A percentile compares a stretch with the other conserved stretches of the same genome.
phyloP scores from a whole-genome alignment of 2,329 filamentous ascomycete genomes.

The Microsporum canis region DNA sequence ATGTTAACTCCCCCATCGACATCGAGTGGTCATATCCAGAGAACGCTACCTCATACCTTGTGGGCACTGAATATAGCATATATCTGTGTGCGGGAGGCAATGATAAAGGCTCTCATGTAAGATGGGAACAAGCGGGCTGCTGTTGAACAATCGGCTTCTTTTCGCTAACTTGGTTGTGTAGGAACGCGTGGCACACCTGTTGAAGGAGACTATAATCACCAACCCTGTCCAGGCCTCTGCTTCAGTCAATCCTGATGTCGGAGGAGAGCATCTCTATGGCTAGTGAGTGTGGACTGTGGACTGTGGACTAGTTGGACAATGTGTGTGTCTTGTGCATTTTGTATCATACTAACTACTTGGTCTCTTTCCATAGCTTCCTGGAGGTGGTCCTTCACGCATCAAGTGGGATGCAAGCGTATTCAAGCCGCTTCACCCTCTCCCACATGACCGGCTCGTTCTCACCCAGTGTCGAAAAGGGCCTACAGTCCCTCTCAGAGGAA shows the following conservation, averaged over 20 bases:
- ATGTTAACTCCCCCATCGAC: constrained; percentile 41
- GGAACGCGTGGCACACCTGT: constrained; percentile 34
- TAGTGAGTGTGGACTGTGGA: constrained; percentile 36
- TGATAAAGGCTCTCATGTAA: constrained; percentile 37
- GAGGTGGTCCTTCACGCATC: constrained; percentile 46
- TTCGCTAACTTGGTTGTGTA: constrained; percentile 16
- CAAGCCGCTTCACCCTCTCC: constrained; percentile 51
- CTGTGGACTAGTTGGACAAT: not conserved
- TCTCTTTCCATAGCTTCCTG: constrained; percentile 38
- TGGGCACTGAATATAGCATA: constrained; percentile 46
- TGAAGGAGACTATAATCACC: constrained; percentile 27
- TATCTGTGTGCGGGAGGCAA: constrained; percentile 53
- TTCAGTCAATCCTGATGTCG: constrained; percentile 33
- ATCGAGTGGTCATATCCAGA: constrained; percentile 49
- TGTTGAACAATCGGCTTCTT: not conserved
- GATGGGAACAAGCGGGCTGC: constrained; percentile 8
- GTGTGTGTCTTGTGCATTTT: not conserved
- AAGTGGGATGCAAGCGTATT: constrained; percentile 49
- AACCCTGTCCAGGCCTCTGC: constrained; percentile 36
- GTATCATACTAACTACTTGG: not conserved
- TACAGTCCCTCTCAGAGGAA: constrained; percentile 29
- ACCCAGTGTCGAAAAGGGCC: constrained; percentile 27
- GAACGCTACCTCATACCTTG: constrained; percentile 38
- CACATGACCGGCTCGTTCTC: constrained; percentile 53
- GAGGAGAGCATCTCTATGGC: constrained; percentile 41